These are phyloP conservation scores for Cytospora chrysosperma DNA, from an alignment of 2,329 filamentous ascomycete species.

Conservation along the genomic window DNA sequence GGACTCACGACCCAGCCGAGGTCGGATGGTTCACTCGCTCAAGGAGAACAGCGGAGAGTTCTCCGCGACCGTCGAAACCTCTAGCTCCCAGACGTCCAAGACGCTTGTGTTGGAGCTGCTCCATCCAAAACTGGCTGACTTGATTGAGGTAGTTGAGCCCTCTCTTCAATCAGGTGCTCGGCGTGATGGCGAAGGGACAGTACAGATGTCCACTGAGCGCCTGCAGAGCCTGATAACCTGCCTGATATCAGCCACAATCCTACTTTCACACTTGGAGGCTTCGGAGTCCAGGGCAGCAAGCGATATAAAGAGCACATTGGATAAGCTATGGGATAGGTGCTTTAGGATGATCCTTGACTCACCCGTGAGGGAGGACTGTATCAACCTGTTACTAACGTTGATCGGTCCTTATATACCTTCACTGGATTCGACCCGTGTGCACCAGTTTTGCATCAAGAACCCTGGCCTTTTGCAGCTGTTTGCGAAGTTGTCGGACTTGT, in stretches of 20 bases:
- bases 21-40: neutral
- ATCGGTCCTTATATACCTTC: constrained; percentile 48
- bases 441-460: constrained; percentile 39
- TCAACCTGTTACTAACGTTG: constrained; percentile 46
- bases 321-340: constrained; percentile 41
- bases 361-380: constrained; percentile 45
- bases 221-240: constrained; percentile 53
- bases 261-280: constrained; percentile 48
- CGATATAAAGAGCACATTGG: constrained; percentile 46
- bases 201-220: constrained; percentile 51
- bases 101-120: constrained; percentile 55
- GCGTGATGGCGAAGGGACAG: constrained; percentile 42
- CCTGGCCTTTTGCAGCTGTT: constrained; percentile 45
- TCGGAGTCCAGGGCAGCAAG: constrained; percentile 49
- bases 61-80: neutral
- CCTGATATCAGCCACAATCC: constrained; percentile 44
- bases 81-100: constrained; percentile 43
- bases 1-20: neutral
- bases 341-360: constrained; percentile 42
- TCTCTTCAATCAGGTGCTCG: constrained; percentile 39
- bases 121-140: constrained; percentile 51
- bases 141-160: constrained; percentile 45
- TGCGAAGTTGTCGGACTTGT: constrained; percentile 37
- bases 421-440: constrained; percentile 39
- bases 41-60: neutral